Evolutionary conservation across 805 yeast species (phyloP).

Genomic region (Clavispora vitiphila): DNA sequence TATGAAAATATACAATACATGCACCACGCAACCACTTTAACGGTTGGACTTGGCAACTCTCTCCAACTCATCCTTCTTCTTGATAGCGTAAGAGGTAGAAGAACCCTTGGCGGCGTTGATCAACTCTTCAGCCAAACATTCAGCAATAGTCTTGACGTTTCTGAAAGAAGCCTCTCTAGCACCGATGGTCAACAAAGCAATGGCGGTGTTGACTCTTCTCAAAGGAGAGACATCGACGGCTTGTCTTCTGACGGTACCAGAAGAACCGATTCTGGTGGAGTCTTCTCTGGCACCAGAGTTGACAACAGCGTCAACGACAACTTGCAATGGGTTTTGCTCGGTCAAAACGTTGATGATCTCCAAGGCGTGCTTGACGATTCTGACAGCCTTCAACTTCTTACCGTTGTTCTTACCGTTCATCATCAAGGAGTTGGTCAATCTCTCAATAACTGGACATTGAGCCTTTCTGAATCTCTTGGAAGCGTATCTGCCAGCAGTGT

Average conservation of each 20-base stretch:
- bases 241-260: constrained; percentile 99
- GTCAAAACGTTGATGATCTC: constrained; percentile 96
- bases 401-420: constrained; percentile 99
- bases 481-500: constrained; percentile 99
- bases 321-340: constrained; percentile 99
- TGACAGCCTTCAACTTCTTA: constrained; percentile 99
- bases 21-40: constrained; percentile 44
- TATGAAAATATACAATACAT: constrained; percentile 21
- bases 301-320: constrained; percentile 97
- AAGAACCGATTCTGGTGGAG: constrained; percentile 99
- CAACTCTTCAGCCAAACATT: constrained; percentile 99
- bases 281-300: constrained; percentile 99
- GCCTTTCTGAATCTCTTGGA: constrained; percentile 99
- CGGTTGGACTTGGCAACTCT: constrained; percentile 99
- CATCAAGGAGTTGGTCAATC: constrained; percentile 99
- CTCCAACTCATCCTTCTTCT: constrained; percentile 99
- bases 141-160: constrained; percentile 99
- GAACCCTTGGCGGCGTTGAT: constrained; percentile 99
- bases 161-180: constrained; percentile 99
- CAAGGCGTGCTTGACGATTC: constrained; percentile 98
- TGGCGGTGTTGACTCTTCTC: constrained; percentile 99
- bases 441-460: constrained; percentile 98
- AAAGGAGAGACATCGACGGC: constrained; percentile 99
- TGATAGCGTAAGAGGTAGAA: constrained; percentile 99
- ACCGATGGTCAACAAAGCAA: constrained; percentile 97